phyloP scores from a whole-genome alignment of 345 rosid genomes.

The Hevea brasiliensis region DNA sequence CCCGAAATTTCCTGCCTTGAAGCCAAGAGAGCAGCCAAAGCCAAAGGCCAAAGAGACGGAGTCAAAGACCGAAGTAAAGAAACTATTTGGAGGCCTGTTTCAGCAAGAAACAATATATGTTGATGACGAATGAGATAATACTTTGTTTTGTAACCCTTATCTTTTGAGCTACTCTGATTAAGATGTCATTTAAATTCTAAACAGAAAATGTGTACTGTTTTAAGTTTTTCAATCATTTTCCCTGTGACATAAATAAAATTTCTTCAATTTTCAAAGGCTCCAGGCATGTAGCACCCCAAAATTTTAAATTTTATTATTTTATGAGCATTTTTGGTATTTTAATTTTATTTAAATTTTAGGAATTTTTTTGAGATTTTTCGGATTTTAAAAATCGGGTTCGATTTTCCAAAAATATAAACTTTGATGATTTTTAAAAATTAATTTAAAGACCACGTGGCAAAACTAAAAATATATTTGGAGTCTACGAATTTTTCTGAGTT shows the following conservation, averaged over 20 bases:
- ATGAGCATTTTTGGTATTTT: too few species aligned
- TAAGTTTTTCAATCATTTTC: background rate
- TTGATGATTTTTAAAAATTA: too few species aligned
- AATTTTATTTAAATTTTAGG: too few species aligned
- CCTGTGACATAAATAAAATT: background rate
- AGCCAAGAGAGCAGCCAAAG: slow-evolving; percentile 35
- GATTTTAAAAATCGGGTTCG: too few species aligned
- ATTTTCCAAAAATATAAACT: too few species aligned
- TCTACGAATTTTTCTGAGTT: too few species aligned
- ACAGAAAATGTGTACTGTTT: background rate
- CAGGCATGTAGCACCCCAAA: too few species aligned
- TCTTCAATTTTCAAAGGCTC: too few species aligned
- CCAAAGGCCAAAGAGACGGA: slow-evolving; percentile 38
- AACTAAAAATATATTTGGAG: too few species aligned
- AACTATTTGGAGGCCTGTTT: slow-evolving; percentile 84
- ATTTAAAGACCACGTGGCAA: too few species aligned
- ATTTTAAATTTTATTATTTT: too few species aligned
- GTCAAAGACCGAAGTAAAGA: slow-evolving; percentile 63
- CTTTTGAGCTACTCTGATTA: slow-evolving; percentile 9
- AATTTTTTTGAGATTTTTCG: too few species aligned
- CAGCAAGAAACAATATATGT: slow-evolving; percentile 86
- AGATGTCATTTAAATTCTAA: background rate
- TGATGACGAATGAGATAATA: slow-evolving; percentile 60
- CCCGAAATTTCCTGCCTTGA: slow-evolving; percentile 24
- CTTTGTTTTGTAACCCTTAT: background rate